Evolutionary conservation across 352 stramenopile genomes (phyloP).

Genomic region (Pythium brachiatum): DNA sequence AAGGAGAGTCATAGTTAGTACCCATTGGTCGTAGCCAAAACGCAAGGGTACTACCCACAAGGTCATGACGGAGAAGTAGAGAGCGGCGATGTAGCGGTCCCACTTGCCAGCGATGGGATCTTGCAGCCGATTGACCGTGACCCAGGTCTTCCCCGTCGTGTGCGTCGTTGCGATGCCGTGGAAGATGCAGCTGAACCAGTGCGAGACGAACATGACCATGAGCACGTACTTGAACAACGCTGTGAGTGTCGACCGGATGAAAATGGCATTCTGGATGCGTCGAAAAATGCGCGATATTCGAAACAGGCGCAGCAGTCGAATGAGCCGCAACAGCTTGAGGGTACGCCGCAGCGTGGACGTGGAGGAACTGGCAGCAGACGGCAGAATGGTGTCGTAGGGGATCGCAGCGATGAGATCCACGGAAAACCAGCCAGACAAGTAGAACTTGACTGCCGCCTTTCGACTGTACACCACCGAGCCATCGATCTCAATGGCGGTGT

Average conservation of each 20-base stretch:
- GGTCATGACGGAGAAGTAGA: conserved; percentile 75
- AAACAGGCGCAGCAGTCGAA: conserved; percentile 63
- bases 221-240: conserved; percentile 66
- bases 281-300: conserved; percentile 65
- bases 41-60: conserved; percentile 34
- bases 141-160: conserved; percentile 33
- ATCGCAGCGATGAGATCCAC: conserved; percentile 37
- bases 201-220: conserved; percentile 64
- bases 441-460: conserved; percentile 17
- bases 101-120: conserved; percentile 34
- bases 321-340: conserved; percentile 57
- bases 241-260: conserved; percentile 71
- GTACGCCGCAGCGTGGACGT: conserved; percentile 33
- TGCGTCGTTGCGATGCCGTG: conserved; percentile 40
- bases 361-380: conserved; percentile 22
- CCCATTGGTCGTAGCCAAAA: not conserved
- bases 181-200: conserved; percentile 76
- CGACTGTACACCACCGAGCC: conserved; percentile 23
- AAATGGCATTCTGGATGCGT: conserved; percentile 61
- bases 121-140: conserved; percentile 36
- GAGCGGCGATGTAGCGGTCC: conserved; percentile 61
- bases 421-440: conserved; percentile 27
- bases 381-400: conserved; percentile 45
- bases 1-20: too few relatives aligned
- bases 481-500: conserved; percentile 31